Conservation (phyloP, 371 early-diverging fungal species). For the Mucor indicus region DNA sequence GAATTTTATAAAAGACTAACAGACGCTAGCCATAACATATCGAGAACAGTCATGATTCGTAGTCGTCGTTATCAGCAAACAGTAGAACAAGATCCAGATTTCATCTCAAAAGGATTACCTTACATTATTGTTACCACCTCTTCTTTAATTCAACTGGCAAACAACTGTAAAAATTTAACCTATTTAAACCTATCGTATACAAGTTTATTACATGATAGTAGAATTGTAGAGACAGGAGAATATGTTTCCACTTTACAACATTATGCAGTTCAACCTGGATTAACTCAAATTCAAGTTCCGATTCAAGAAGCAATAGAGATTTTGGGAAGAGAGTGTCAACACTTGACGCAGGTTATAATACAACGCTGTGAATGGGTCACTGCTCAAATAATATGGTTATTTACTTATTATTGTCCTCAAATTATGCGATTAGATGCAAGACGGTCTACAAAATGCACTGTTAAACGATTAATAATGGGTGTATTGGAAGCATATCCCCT, state of each 20-base stretch:
- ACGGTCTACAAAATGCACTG: conserved; percentile 40
- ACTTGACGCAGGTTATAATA: conserved; percentile 43
- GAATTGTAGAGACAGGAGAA: conserved; percentile 58
- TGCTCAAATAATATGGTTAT: conserved; percentile 42
- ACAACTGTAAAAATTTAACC: conserved; percentile 45
- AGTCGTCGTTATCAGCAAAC: background rate
- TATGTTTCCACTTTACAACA: conserved; percentile 55
- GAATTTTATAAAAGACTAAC: conserved; percentile 17
- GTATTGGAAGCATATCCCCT: conserved; percentile 11
- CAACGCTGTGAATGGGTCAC: conserved; percentile 63
- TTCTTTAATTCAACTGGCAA: conserved; percentile 50
- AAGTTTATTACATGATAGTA: conserved; percentile 42
- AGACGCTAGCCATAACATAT: background rate
- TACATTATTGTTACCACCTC: conserved; percentile 53
- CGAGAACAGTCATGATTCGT: background rate
- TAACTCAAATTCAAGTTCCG: conserved; percentile 51
- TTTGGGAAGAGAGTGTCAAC: conserved; percentile 44
- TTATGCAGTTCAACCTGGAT: conserved; percentile 49
- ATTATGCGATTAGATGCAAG: conserved; percentile 44
- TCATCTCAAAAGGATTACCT: conserved; percentile 16
- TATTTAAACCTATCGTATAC: conserved; percentile 53
- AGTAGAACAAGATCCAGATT: conserved; percentile 3
- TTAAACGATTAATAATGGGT: conserved; percentile 25
- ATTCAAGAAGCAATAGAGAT: conserved; percentile 41
- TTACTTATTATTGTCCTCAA: conserved; percentile 37